Evolutionary conservation across 129 eudicot species (phyloP).

Genomic region (Kitagawia praeruptora): DNA sequence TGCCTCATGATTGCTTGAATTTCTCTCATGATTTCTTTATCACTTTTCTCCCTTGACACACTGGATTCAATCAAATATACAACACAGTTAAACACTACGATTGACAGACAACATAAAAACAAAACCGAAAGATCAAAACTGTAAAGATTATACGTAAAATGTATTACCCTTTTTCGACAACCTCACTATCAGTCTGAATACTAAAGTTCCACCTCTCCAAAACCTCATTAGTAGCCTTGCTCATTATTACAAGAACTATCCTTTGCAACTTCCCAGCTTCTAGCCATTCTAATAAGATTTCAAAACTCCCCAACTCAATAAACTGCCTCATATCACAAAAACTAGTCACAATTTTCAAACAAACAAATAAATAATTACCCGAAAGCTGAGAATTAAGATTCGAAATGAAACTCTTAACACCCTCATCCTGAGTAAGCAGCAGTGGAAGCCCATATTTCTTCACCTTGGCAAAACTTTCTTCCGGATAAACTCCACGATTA

Average conservation of each 20-base stretch:
- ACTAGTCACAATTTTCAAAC: neutral
- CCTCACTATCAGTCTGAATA: slow-evolving; percentile 75
- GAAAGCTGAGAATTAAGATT: slow-evolving; percentile 81
- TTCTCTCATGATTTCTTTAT: slow-evolving; percentile 93
- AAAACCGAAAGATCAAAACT: neutral
- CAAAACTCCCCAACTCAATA: neutral
- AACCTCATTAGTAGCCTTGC: slow-evolving; percentile 74
- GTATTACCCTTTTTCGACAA: slow-evolving; percentile 76
- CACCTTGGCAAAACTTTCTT: slow-evolving; percentile 80
- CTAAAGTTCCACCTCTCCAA: slow-evolving; percentile 98
- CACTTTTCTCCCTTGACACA: slow-evolving; percentile 87
- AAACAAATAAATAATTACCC: slow-evolving; percentile 26
- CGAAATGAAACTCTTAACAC: slow-evolving; percentile 74
- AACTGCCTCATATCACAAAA: neutral
- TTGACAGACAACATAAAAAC: neutral
- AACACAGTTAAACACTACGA: neutral
- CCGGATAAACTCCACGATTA: slow-evolving; percentile 89
- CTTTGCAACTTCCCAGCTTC: slow-evolving; percentile 92
- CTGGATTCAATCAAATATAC: slow-evolving; percentile 28
- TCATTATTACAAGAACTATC: slow-evolving; percentile 89
- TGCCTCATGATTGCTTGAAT: slow-evolving; percentile 99
- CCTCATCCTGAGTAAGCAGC: slow-evolving; percentile 93
- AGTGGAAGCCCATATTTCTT: slow-evolving; percentile 94
- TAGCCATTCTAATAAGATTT: slow-evolving; percentile 59
- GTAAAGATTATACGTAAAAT: neutral